Base-by-base conservation (phyloP, 805 yeast genomes). In the Lipomyces orientalis region DNA sequence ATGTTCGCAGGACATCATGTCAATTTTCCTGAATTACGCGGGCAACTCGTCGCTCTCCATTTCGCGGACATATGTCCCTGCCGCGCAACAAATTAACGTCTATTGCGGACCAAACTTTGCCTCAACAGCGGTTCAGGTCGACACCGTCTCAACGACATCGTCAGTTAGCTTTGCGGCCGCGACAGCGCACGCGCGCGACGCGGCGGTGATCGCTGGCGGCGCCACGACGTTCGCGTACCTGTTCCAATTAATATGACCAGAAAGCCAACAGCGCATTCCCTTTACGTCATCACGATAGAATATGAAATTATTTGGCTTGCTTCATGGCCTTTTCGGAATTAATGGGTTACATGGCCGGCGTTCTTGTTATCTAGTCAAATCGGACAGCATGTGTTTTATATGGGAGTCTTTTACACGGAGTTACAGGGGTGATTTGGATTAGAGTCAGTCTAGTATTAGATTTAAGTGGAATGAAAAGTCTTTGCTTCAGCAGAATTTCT, bases 41-140 rank as follows among this genome's bases (percentile, higher is more conserved):
- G 75, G 75, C 16, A 61, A 66, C 59, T 3, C 64, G 22, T 60
- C 65, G 12, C 66, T 70, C 14, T 68, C 76, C 9, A 68, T 76
- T 6, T 66, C 76, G 33, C 66, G 65, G 58, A 76, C 78, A 9
- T 76, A 76, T 67, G 60, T 72, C 55, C 54, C 74, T 12, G 78
- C 77, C 1, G 76, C 78, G 19, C 29, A 19, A 14, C 59, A 54
- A 4, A 58, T 75, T n/a, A 66, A 69, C 61, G 35, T 14, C 33
- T 57, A 54, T 37, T 76, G 79, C 63, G 66, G 74, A 6, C 39
- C 68, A 9, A 59, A 51, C 31, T 63, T 31, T 54, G 61, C 55
- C 35, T 51, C 67, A 31, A 62, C 68, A 4, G 58, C 65, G 10
- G 65, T 65, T 19, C 4, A 57, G 37, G 34, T 19, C 39, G 54